phyloP scores from a whole-genome alignment of 257 asterid species.

The Rauvolfia tetraphylla region DNA sequence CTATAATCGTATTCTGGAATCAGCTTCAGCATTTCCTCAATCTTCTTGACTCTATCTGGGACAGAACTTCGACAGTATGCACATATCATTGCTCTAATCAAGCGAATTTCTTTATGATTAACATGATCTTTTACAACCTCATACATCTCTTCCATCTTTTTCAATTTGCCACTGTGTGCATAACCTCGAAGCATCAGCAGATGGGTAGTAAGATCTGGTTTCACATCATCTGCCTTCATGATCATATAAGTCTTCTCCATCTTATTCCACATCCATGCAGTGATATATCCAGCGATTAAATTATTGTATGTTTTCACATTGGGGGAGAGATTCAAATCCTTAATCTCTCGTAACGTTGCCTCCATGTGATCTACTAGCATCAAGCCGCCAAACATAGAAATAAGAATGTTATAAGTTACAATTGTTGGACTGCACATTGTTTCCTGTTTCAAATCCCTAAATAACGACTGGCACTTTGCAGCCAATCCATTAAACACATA shows the following conservation, averaged over 20 bases:
- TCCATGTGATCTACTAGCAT: conserved; percentile 80
- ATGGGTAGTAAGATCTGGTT: conserved; percentile 47
- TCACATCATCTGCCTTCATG: conserved; percentile 47
- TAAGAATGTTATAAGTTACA: conserved; percentile 75
- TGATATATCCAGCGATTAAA: conserved; percentile 70
- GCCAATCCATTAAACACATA: conserved; percentile 46
- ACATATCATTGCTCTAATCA: conserved; percentile 62
- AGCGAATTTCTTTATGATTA: conserved; percentile 27
- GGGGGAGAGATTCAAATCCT: conserved; percentile 44
- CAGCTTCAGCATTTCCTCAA: conserved; percentile 49
- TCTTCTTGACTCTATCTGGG: conserved; percentile 47
- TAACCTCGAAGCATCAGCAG: conserved; percentile 81
- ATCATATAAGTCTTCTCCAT: conserved; percentile 61
- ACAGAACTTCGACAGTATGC: conserved; percentile 68
- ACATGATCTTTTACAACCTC: conserved; percentile 48
- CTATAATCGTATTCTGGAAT: conserved; percentile 57
- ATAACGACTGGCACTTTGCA: conserved; percentile 51
- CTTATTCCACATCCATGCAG: conserved; percentile 85
- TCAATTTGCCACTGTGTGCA: conserved; percentile 64
- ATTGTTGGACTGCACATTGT: conserved; percentile 55
- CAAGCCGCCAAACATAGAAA: conserved; percentile 64
- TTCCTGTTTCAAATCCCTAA: conserved; percentile 56
- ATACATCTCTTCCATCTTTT: conserved; percentile 74
- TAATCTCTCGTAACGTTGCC: conserved; percentile 49
- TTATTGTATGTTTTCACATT: conserved; percentile 49